Evolutionary conservation across 257 asterid species (phyloP), one percentile per base, ranked within the genome.

Genomic region (Fraxinus cuspidata): DNA sequence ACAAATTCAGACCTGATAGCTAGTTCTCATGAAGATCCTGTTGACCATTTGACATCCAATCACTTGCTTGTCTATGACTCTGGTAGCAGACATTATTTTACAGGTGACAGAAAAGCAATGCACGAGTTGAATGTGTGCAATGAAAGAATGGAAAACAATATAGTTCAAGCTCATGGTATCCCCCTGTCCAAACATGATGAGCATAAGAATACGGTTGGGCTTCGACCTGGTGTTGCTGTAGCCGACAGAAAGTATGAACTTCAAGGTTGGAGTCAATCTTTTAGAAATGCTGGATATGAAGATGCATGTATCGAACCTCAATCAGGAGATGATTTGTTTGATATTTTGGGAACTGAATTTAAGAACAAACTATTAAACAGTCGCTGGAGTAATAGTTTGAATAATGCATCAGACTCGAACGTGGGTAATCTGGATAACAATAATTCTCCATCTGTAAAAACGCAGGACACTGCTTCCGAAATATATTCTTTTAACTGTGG

Each of bases 251-350:
- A 86, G 76, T 78, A 76, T 40, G 84, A 79, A 27, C 47, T 70
- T 44, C 86, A 79, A 76, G 77, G 63, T 49, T 84, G 77, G 70
- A 77, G 29, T 78, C 34, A 69, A 44, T 69, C 73, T 18, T 32
- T 67, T 72, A 80, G 79, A 53, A 47, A 71, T 65, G 42, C 82
- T 49, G 65, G 40, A 44, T 80, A 74, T 60, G 80, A 73, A 47
- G 88, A 84, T 81, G 81, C 75, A 44, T 75, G 70, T 80, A 37
- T 70, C 21, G 86, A 81, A 70, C 73, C 79, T 78, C 80, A 69
- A 42, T 70, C 87, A 3, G 94, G 92, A 51, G 89, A 91, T 72
- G 96, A 89, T 81, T 81, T 91, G 83, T 86, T 86, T 76, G 96
- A 90, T 78, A 74, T 89, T 74, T 76, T 89, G 66, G 96, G 94